These are phyloP conservation scores for Stereocaulon alpinum DNA, from an alignment of 495 filamentous ascomycete genomes.

Conservation along the genomic window DNA sequence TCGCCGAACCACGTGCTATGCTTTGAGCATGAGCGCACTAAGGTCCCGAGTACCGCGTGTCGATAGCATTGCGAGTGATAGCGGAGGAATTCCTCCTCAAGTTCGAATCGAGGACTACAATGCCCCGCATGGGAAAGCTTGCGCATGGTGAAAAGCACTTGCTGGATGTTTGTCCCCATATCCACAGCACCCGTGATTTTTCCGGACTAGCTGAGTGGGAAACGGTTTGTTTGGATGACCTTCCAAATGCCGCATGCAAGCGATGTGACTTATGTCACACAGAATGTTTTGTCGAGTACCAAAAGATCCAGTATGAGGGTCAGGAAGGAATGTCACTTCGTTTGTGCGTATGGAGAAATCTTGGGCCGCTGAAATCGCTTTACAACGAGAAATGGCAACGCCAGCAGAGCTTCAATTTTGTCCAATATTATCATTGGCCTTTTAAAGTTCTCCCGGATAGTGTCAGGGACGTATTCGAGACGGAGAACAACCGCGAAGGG, in stretches of 20 bases:
- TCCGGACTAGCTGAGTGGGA: background rate
- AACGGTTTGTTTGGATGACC: no score
- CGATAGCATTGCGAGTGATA: background rate
- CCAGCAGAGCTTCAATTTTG: background rate
- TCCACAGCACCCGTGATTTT: background rate
- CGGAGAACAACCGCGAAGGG: no score
- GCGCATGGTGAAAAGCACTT: background rate
- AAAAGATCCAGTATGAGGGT: background rate
- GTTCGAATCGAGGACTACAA: background rate
- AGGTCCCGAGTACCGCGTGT: background rate
- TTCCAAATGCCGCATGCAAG: background rate
- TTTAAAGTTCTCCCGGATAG: no score
- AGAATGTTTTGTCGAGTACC: background rate
- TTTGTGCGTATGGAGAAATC: background rate
- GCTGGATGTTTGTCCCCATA: background rate
- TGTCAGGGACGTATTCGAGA: no score
- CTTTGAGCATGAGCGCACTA: background rate
- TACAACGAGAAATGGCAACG: background rate
- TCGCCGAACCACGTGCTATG: background rate
- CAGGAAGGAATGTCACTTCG: background rate
- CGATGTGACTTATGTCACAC: background rate
- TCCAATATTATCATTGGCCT: no score
- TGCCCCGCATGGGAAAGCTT: background rate
- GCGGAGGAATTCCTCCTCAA: background rate
- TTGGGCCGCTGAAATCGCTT: background rate